Evolutionary conservation across 1,284 basidiomycete genomes (phyloP), one percentile per base, ranked within the genome.

Genomic region (Austroboletus novae-zelandiae): DNA sequence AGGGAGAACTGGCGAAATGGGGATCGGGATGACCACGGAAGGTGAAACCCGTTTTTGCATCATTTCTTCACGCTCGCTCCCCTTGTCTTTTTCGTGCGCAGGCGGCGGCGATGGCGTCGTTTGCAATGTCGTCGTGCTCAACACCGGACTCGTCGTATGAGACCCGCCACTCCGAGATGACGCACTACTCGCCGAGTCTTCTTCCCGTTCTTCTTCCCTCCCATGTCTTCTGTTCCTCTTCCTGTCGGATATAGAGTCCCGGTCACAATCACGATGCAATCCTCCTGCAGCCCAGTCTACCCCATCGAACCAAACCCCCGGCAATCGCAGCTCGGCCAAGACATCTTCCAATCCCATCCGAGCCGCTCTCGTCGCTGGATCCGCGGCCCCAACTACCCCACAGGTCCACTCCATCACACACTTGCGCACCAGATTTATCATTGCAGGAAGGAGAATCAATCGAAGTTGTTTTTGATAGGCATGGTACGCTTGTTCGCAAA

Each of bases 91-190:
- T 37, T 59, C 55, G 25, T 61, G 63, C 1, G 59, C 58, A 46
- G 85, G 85, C 0, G 85, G 83, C 0, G 86, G 86, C 0, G 83
- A 86, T 0, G 86, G 86, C 4, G 86, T 88, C 15, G 86, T 89
- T 53, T 83, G 82, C 15, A 89, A 60, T 4, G 86, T 89, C 6
- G 83, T 80, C 0, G 84, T 84, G 8, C 84, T 87, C n/a, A 88
- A 63, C 1, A 86, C 84, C 0, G 86, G 86, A 57, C 84, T 87
- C n/a, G 84, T 86, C 30, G 76, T 75, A 51, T 78, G 78, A 0
- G 81, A 82, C 9, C 74, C 71, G 30, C 69, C 73, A 43, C 68
- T 73, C 42, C 70, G 75, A 36, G 75, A 77, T 4, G 78, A 77
- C 4, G 74, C 72, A 35, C 71, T 73, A 53, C 75, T 76, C 51